Base-by-base conservation (phyloP, 1,284 basidiomycete genomes). In the Termitomyces sp. region DNA sequence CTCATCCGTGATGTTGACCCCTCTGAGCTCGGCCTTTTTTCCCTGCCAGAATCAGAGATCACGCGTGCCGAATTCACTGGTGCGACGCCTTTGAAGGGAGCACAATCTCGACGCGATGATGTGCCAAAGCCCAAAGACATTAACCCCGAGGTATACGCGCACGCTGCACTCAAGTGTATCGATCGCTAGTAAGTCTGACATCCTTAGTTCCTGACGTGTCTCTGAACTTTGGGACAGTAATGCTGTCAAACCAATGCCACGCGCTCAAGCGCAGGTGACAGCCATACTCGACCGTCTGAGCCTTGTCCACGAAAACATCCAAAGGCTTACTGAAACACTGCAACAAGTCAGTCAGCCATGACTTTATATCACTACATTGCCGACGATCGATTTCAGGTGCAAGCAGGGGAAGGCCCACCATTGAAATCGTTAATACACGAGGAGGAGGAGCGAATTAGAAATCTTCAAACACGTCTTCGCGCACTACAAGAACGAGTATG, bases 1-100 rank as follows among this genome's bases (percentile, higher is more conserved):
- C 81, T 90, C 57, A 88, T 90, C 56, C 85, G 87, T 62, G 88
- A 90, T 62, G 74, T 84, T 57, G 87, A 90, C 60, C 74, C 84
- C 8, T 81, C 88, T 10, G 88, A 90, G 66, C 75, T 88, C 26
- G 87, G 88, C 30, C 79, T 90, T 17, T 89, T 90, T 69, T 80
- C 77, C 2, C 74, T 88, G n/a, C 51, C 2, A 58, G 53, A 39
- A 59, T 67, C 73, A 30, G 75, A 81, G 62, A 73, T 90, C 33
- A 72, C 79, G 8, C 83, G 88, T 50, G 78, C 79, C 24, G 78
- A 83, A 60, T 86, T 90, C 62, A 71, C 76, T 45, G 84, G 82
- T 5, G 84, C 88, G 9, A 89, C 88, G 0, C 88, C 88, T 9
- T 74, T 89, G 45, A 74, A 78, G 53, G 82, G 75, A 63, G 76